Base-by-base conservation (phyloP, 768 basidiomycete species). In the Russula sp. region DNA sequence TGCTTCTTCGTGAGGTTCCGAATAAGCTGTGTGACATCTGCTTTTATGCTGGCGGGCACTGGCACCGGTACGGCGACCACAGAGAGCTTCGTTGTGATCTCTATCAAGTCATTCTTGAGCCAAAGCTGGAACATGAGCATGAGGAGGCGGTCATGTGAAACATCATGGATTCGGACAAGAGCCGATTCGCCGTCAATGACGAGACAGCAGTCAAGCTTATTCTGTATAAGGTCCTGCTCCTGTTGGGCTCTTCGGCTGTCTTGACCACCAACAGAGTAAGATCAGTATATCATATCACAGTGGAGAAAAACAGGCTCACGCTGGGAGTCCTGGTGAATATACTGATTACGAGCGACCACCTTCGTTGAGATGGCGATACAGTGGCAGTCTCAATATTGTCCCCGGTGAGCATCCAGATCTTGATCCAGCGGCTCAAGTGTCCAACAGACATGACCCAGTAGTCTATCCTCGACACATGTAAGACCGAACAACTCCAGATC, bases 341-440 rank as follows among this genome's bases (percentile, higher is more conserved):
- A 97, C 73, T 99, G 97, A 69, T 93, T 93, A 68, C 97, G 81
- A 25, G 92, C 88, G 7, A 98, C 97, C 54, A 98, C 77, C 72
- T 98, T 98, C 7, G 92, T 96, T 41, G 94, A 97, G 65, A 98
- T 93, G 5, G 96, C 95, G 70, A 99, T 99, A 94, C 96, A 39
- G 95, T 87, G 5, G 97, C 97, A 3, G 97, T 99, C 78, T 99
- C 97, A 52, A 98, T 93, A 77, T 98, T 99, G 74, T 99, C 97
- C 1, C 97, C 96, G 0, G 97, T 99, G 68, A 98, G 78, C 97
- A 98, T 98, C 97, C 97, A 99, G 61, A 99, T 98, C 80, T 91
- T 97, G 74, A 99, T 86, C 5, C 65, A 99, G 73, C 56, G 98
- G 70, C 74, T 98, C 97, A 60, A 99, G 75, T 2, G 97, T 97